Conservation (phyloP, 2,329 filamentous ascomycete species). For the Aspergillus piperis region DNA sequence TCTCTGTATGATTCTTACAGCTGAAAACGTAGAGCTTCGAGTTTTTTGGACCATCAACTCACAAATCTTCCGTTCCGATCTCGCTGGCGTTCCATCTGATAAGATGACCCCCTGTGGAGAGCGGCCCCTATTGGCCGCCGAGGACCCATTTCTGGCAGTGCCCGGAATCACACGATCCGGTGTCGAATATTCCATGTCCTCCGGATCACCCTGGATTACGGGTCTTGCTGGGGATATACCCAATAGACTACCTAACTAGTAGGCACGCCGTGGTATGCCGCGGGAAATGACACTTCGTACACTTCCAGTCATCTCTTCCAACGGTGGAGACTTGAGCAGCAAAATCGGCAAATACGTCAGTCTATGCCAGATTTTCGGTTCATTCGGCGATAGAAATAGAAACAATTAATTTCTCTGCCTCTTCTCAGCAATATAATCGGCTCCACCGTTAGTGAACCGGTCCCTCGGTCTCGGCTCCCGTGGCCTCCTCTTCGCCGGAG, state of each 20-base stretch:
- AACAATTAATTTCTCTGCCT: not conserved
- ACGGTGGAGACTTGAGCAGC: not conserved
- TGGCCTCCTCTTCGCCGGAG: not conserved
- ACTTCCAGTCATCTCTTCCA: not conserved
- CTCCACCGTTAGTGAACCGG: conserved; percentile 3
- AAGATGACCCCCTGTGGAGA: not conserved
- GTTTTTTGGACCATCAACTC: not conserved
- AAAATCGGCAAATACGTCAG: not conserved
- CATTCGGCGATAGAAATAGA: not conserved
- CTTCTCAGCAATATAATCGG: not conserved
- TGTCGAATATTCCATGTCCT: not conserved
- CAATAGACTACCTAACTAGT: not conserved
- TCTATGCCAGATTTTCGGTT: not conserved
- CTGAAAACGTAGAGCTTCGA: not conserved
- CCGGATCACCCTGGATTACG: not conserved
- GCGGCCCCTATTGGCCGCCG: not conserved
- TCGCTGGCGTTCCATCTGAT: conserved; percentile 5
- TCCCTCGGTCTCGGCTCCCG: conserved; percentile 8
- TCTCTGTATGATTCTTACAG: too few species aligned
- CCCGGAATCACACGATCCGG: conserved; percentile 5
- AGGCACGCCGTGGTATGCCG: not conserved
- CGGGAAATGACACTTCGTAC: not conserved
- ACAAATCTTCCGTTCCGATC: not conserved
- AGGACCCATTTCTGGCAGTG: not conserved
- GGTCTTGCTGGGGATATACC: not conserved